Conservation (phyloP, 148 eudicot genomes). For the Linanthus parryae region DNA sequence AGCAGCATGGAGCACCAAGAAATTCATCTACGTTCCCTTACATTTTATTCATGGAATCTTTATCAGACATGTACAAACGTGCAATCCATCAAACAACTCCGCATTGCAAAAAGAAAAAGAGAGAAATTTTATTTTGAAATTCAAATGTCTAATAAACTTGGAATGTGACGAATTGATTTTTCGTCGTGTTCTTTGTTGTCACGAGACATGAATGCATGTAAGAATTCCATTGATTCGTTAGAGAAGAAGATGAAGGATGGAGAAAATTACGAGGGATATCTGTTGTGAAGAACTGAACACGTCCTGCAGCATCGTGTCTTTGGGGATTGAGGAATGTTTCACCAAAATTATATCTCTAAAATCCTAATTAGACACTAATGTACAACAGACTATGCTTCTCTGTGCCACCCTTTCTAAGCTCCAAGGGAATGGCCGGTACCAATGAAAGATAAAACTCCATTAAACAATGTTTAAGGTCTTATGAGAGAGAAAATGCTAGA, state of each 20-base stretch:
- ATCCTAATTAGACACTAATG: background rate
- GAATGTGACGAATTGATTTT: background rate
- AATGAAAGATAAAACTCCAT: slow-evolving; percentile 9
- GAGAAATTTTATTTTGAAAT: background rate
- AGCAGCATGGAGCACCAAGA: too few relatives aligned
- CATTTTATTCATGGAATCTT: background rate
- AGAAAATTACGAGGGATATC: slow-evolving; percentile 18
- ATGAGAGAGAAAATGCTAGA: background rate
- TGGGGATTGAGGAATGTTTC: background rate
- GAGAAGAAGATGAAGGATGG: background rate
- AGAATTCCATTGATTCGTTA: background rate
- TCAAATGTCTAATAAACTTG: background rate
- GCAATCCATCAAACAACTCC: background rate
- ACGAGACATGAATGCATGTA: background rate
- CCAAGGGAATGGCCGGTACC: slow-evolving; percentile 10
- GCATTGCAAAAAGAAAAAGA: background rate
- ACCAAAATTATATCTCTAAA: background rate
- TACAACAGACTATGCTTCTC: background rate
- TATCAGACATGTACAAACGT: background rate
- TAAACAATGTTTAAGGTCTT: background rate
- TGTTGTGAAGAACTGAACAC: slow-evolving; percentile 26
- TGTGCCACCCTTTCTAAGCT: slow-evolving; percentile 11
- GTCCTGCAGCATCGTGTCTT: slow-evolving; percentile 19
- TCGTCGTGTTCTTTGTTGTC: background rate
- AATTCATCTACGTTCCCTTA: too few relatives aligned